Evolutionary conservation across 495 filamentous ascomycete species (phyloP).

Genomic region (Rostrohypoxylon terebratum): DNA sequence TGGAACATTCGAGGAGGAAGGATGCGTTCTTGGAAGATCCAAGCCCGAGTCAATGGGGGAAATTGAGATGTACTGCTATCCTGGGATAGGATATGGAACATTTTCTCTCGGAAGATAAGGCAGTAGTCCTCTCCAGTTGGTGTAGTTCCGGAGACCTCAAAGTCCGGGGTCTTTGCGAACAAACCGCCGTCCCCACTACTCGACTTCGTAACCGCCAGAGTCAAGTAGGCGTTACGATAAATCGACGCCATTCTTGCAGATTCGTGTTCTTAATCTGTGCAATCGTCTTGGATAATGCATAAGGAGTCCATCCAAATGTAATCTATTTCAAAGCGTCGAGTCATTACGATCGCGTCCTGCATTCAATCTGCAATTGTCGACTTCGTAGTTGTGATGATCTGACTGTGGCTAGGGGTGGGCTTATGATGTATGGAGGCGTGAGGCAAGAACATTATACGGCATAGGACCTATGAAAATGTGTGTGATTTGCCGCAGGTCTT

Average conservation of each 20-base stretch:
- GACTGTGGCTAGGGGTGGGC: neutral
- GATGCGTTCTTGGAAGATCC: slow-evolving; percentile 13
- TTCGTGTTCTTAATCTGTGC: slow-evolving; percentile 4
- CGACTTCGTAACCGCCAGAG: slow-evolving; percentile 3
- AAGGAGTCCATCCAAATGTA: slow-evolving; percentile 16
- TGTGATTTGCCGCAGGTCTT: too few species aligned
- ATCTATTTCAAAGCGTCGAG: neutral
- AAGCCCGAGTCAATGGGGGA: neutral
- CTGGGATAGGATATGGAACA: neutral
- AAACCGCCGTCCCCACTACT: neutral
- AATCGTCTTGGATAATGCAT: slow-evolving; percentile 14
- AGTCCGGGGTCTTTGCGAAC: slow-evolving; percentile 1
- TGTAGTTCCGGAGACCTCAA: slow-evolving; percentile 4
- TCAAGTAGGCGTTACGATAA: slow-evolving; percentile 3
- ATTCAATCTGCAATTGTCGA: neutral
- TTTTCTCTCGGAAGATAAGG: slow-evolving; percentile 1
- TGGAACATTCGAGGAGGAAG: neutral
- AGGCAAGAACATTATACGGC: too few species aligned
- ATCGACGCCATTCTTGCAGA: slow-evolving; percentile 1
- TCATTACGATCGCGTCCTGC: slow-evolving; percentile 1
- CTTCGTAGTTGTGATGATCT: slow-evolving; percentile 7
- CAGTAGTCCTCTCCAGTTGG: neutral
- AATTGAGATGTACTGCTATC: neutral
- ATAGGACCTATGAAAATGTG: too few species aligned
- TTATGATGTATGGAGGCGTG: too few species aligned